Percentiles rank a stretch among this genome's conserved stretches.
These are phyloP conservation scores for Aspergillus taichungensis DNA, from an alignment of 495 filamentous ascomycete species.

Conservation along the genomic window DNA sequence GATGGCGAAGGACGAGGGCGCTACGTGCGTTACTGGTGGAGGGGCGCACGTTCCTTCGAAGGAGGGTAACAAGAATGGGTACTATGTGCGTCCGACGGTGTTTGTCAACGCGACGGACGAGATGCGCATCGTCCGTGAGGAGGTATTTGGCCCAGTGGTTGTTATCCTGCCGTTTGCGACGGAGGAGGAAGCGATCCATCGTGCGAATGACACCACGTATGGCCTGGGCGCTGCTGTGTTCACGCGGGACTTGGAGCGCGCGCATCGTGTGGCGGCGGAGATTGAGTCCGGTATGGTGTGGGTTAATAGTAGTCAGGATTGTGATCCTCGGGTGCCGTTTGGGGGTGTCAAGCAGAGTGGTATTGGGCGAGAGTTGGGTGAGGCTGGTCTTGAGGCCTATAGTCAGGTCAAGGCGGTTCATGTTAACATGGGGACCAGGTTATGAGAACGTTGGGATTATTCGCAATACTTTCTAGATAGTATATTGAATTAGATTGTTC, in stretches of 20 bases:
- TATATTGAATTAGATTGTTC: too few relatives aligned
- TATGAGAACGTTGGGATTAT: slow-evolving; percentile 2
- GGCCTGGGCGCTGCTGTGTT: slow-evolving; percentile 84
- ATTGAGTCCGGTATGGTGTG: slow-evolving; percentile 95
- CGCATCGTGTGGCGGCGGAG: slow-evolving; percentile 70
- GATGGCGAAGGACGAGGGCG: slow-evolving; percentile 71
- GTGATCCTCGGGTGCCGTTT: slow-evolving; percentile 67
- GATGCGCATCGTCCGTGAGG: slow-evolving; percentile 61
- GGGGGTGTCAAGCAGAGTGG: slow-evolving; percentile 94
- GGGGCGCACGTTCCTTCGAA: slow-evolving; percentile 52
- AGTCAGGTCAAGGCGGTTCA: slow-evolving; percentile 70
- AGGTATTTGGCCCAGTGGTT: slow-evolving; percentile 86
- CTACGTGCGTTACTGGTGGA: slow-evolving; percentile 65
- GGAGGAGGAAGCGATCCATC: slow-evolving; percentile 71
- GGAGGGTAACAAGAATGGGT: slow-evolving; percentile 41
- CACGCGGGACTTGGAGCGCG: slow-evolving; percentile 66
- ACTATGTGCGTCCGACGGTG: slow-evolving; percentile 63
- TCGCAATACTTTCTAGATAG: too few relatives aligned
- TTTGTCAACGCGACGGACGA: slow-evolving; percentile 59
- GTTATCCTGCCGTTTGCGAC: slow-evolving; percentile 70
- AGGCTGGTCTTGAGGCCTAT: slow-evolving; percentile 73
- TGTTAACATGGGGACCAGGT: slow-evolving; percentile 56
- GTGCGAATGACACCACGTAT: slow-evolving; percentile 82
- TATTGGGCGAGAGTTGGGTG: slow-evolving; percentile 80
- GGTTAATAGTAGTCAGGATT: slow-evolving; percentile 79